A percentile compares a stretch with the other conserved stretches of the same genome.
Conservation (phyloP, 2,329 filamentous ascomycete genomes). For the Aspergillus ruber region DNA sequence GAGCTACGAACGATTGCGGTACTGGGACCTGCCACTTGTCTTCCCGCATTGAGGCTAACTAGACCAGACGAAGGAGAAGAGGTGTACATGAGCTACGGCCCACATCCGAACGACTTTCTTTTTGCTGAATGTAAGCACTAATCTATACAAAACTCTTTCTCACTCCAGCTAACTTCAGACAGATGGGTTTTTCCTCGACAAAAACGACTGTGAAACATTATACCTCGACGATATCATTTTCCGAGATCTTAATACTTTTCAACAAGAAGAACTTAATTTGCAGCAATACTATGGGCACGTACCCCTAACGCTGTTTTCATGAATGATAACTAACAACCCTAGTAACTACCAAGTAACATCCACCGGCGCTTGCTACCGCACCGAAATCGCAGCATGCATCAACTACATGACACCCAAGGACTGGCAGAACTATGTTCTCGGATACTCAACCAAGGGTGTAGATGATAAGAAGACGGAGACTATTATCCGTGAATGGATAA, state of each 20-base stretch:
- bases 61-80: constrained; percentile 34
- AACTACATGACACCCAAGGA: constrained; percentile 33
- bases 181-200: constrained; percentile 40
- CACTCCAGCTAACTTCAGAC: not conserved
- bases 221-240: constrained; percentile 39
- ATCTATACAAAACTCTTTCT: not conserved
- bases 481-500: constrained; percentile 32
- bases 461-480: constrained; percentile 24
- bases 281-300: constrained; percentile 37
- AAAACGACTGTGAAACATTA: constrained; percentile 34
- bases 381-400: constrained; percentile 36
- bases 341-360: constrained; percentile 38
- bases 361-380: constrained; percentile 37
- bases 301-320: not conserved
- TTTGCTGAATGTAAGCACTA: constrained; percentile 36
- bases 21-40: not conserved
- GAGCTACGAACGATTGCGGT: constrained; percentile 30
- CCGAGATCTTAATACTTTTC: constrained; percentile 20
- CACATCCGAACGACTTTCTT: constrained; percentile 39
- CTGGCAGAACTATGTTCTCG: constrained; percentile 36
- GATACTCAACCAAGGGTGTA: constrained; percentile 24
- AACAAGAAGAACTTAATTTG: constrained; percentile 27
- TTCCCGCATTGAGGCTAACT: not conserved
- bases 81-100: constrained; percentile 40
- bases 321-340: not conserved